Base-by-base conservation (phyloP, 2,329 filamentous ascomycete genomes). In the Xylaria sp. region DNA sequence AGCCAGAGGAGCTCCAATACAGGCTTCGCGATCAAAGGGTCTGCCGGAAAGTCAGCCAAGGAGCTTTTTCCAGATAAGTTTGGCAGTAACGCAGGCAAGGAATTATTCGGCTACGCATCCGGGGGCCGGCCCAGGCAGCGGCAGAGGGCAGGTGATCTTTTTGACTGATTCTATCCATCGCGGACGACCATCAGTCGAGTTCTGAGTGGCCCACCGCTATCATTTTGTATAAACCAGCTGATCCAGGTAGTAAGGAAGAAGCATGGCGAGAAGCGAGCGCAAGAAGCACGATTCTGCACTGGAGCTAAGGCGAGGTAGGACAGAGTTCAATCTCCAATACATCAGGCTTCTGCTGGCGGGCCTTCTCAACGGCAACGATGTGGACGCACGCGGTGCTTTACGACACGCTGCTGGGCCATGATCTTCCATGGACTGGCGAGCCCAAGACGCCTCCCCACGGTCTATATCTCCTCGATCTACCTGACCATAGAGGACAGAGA, bases 121-220 rank as follows among this genome's bases (percentile, higher is more conserved):
- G 86, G 88, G 63, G 88, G 87, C 1, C 84, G 89, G 70, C 84
- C 87, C 15, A 84, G 85, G 68, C 85, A 84, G 70, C 87, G 92
- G 72, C 88, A 91, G 74, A 89, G 84, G 76, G 92, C 92, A 0
- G 90, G 93, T 74, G 92, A 94, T 80, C 83, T 92, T 72, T 94
- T 94, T 77, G 84, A 86, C 70, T 94, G 79, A 86, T 60, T 18
- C 46, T 28, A 13, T 37, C 37, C 52, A 56, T 37, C n/a, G 32
- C 8, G 44, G 15, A 8, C 41, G 37, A 37, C 4, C 25, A 20
- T 48, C 15, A 23, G 44, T 55, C 39, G 15, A 28, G 52, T 18
- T 32, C n/a, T 8, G 18, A 32, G 28, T 37, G 18, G 48, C 15
- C 15, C 23, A 34, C 25, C 6, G 37, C n/a, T 50, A 9, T 56